Base-by-base conservation (phyloP, 768 basidiomycete genomes). In the Rhodotorula sphaerocarpa region DNA sequence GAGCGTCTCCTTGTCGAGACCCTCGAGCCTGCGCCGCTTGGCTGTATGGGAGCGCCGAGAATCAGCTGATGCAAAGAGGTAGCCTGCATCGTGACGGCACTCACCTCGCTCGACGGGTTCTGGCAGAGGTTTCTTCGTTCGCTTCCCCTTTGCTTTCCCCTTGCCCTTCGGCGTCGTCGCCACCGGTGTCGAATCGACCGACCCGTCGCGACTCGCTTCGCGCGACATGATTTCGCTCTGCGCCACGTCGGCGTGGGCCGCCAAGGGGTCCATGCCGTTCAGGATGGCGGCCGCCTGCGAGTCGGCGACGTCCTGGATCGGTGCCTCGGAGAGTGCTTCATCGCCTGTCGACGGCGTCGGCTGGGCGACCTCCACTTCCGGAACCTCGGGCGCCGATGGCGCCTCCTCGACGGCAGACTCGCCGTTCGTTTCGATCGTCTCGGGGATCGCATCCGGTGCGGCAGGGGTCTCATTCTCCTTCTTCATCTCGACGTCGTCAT, bases 21-120 rank as follows among this genome's bases (percentile, higher is more conserved):
- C 21, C 30, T 55, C 57, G 21, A 59, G 20, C 48, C 45, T 59
- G 31, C 63, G 57, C 0, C 63, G 57, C 41, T 64, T 64, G 1
- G 63, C 63, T 64, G n/a, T n/a, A 28, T 12, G 18, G 10, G 31
- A 20, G 20, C 21, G 30, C 12, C 28, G 36, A 6, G 20, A 23
- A 28, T 2, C 15, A 21, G 25, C 5, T 18, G 28, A 15, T 3
- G 10, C 0, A 6, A 9, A 3, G 42, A 16, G 30, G 5, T 7
- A 18, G 30, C 21, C 14, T n/a, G n/a, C n/a, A n/a, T n/a, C 6
- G 10, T 4, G 12, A 33, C 30, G 25, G 4, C 6, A 57, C 57
- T 47, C 36, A 57, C 57, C 50, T 33, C 50, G 58, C 33, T 59
- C 58, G 33, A 59, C 27, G 15, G 50, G 43, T 15, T 59, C 58